Conservation (phyloP, 495 filamentous ascomycete genomes). For the Hypoxylon cercidicola region DNA sequence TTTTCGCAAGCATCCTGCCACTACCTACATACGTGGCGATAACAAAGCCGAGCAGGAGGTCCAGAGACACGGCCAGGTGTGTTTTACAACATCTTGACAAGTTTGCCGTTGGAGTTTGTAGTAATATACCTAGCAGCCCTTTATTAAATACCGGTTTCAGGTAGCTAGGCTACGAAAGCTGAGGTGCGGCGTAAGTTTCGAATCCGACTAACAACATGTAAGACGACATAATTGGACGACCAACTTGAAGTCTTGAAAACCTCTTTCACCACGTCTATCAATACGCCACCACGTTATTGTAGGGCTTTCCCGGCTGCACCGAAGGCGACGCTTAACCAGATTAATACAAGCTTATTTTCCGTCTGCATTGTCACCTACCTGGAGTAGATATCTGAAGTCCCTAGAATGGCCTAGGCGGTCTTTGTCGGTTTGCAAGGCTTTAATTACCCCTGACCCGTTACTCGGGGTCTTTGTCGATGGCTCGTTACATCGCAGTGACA, state of each 20-base stretch:
- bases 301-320: not conserved
- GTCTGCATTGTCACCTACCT: slow-evolving; percentile 10
- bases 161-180: not conserved
- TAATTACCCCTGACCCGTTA: slow-evolving; percentile 20
- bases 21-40: slow-evolving; percentile 4
- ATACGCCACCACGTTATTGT: not conserved
- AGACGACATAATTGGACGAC: too few relatives aligned
- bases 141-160: not conserved
- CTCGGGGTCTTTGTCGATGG: slow-evolving; percentile 19
- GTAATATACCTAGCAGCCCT: too few relatives aligned
- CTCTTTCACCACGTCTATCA: not conserved
- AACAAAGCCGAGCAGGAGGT: not conserved
- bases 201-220: not conserved
- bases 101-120: not conserved
- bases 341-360: slow-evolving; percentile 24
- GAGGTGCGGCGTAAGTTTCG: not conserved
- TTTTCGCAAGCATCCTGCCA: slow-evolving; percentile 1
- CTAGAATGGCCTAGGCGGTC: slow-evolving; percentile 1
- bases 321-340: not conserved
- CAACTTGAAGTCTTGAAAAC: too few relatives aligned
- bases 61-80: not conserved
- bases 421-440: slow-evolving; percentile 20
- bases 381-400: slow-evolving; percentile 9
- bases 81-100: not conserved
- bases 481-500: slow-evolving; percentile 32